phyloP scores from a whole-genome alignment of 345 rosid species.

The Passiflora organensis region DNA sequence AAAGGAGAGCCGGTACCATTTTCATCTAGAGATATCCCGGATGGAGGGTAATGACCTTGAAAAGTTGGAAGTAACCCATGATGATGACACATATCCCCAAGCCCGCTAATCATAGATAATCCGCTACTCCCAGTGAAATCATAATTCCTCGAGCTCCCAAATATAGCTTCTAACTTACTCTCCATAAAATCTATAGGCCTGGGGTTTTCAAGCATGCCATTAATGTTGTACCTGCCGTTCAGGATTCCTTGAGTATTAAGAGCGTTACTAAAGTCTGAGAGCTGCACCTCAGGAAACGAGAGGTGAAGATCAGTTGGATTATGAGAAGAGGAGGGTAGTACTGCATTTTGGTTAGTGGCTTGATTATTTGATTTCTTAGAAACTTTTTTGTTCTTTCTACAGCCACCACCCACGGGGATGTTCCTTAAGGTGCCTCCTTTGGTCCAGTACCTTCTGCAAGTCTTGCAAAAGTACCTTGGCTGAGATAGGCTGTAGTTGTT shows the following conservation, averaged over 20 bases:
- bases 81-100: constrained; percentile 27
- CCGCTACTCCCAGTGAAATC: constrained; percentile 47
- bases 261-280: constrained; percentile 40
- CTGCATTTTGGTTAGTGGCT: constrained; percentile 29
- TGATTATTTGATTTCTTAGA: constrained; percentile 41
- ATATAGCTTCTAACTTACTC: constrained; percentile 38
- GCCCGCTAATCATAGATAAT: constrained; percentile 25
- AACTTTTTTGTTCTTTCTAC: constrained; percentile 83
- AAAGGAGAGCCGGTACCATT: constrained; percentile 35
- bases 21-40: constrained; percentile 36
- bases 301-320: constrained; percentile 60
- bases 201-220: constrained; percentile 27
- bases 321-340: constrained; percentile 22
- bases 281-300: constrained; percentile 46
- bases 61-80: constrained; percentile 26
- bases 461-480: constrained; percentile 97
- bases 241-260: constrained; percentile 26
- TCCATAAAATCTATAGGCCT: constrained; percentile 49
- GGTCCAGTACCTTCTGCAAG: constrained; percentile 98
- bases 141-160: constrained; percentile 40
- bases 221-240: constrained; percentile 26
- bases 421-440: constrained; percentile 92
- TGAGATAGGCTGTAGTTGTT: constrained; percentile 97
- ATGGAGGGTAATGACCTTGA: constrained; percentile 38
- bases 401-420: constrained; percentile 97